Conservation (phyloP, 2,329 filamentous ascomycete genomes). For the Aspergillus arachidicola region DNA sequence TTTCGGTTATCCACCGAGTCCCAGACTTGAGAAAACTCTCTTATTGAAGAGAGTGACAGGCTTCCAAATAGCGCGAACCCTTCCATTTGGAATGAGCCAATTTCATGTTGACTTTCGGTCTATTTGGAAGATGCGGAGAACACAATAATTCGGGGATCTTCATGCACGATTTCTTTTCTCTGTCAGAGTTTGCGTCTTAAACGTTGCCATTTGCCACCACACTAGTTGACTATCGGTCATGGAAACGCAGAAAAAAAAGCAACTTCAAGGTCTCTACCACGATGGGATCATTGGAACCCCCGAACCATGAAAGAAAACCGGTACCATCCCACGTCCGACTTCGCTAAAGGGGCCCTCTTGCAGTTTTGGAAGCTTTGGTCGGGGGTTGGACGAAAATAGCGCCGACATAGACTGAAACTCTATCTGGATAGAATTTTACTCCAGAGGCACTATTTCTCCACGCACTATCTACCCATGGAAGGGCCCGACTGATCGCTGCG, state of each 20-base stretch:
- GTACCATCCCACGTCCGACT: neutral
- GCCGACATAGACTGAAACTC: constrained; percentile 5
- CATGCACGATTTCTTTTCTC: neutral
- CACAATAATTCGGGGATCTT: neutral
- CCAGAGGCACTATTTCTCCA: constrained; percentile 6
- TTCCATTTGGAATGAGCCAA: constrained; percentile 8
- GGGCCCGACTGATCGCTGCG: constrained; percentile 4
- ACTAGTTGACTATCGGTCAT: neutral
- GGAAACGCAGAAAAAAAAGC: neutral
- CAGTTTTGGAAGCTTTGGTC: neutral
- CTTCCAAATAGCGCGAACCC: constrained; percentile 9
- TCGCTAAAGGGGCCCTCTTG: neutral
- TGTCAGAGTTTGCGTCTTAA: neutral
- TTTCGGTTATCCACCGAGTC: neutral
- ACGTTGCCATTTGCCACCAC: neutral
- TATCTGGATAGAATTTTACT: constrained; percentile 8
- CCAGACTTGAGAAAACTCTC: constrained; percentile 6
- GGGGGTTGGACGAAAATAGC: constrained; percentile 1
- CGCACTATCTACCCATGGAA: constrained; percentile 1
- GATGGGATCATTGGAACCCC: neutral
- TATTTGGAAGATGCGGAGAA: constrained; percentile 1
- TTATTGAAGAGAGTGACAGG: constrained; percentile 6
- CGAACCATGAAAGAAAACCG: neutral
- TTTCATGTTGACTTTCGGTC: neutral
- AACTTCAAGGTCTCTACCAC: neutral